Base-by-base conservation (phyloP, 2,329 filamentous ascomycete species). In the Pyrenophora graminea region DNA sequence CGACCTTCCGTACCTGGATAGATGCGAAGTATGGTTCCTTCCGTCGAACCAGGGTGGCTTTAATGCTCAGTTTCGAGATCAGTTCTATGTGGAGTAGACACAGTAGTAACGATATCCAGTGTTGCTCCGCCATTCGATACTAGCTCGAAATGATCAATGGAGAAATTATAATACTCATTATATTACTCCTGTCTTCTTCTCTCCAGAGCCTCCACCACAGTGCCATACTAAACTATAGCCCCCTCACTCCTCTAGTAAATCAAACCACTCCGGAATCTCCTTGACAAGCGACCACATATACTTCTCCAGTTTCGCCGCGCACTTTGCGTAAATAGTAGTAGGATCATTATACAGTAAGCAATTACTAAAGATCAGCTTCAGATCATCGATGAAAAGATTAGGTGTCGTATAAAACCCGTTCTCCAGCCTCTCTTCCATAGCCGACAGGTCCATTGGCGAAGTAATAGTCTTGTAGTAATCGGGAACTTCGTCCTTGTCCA, bases 391-490 rank as follows among this genome's bases (percentile, higher is more conserved):
- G 64, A 97, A 96, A 64, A 96, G 93, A 69, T 97, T 91, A 0
- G 93, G 92, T 0, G 85, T 91, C n/a, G 85, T 83, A 71, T 99
- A 99, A 68, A 92, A 84, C 74, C 97, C 94, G 23, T 90, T 89
- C 68, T 97, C 91, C 56, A 96, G 86, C 75, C 95, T 95, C 63
- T 84, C 85, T 74, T 97, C 94, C 92, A 97, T 97, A 17, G 91
- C 97, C 42, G 84, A 86, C 43, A 97, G 79, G 70, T 96, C 93
- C 93, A 97, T 97, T 23, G 93, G 93, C 71, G 96, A 89, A 70
- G 91, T 91, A 78, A 97, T 97, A 52, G 97, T 91, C 53, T 96
- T 90, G 77, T 97, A 97, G 76, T 97, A 97, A 73, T 97, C 94
- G 12, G 90, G 87, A 0, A 97, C 93, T 62, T 97, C 94, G 66